phyloP scores from a whole-genome alignment of 495 filamentous ascomycete genomes.

The Saxispiralis lemnorum region DNA sequence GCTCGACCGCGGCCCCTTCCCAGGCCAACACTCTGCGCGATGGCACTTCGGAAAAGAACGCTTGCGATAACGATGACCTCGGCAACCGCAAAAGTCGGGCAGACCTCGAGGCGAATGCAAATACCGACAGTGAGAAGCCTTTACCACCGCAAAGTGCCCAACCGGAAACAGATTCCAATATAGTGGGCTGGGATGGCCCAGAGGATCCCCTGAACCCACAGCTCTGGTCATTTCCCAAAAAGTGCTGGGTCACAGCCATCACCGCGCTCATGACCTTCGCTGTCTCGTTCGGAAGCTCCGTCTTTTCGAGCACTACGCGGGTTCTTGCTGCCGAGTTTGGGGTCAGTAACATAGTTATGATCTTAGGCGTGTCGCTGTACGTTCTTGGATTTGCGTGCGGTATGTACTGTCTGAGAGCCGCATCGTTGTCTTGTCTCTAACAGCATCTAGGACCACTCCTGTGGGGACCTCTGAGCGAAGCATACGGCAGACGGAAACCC shows the following conservation, averaged over 20 bases:
- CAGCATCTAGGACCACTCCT: constrained; percentile 29
- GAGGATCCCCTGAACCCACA: constrained; percentile 10
- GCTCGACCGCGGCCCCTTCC: too few species aligned
- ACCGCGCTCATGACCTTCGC: constrained; percentile 38
- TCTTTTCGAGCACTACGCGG: constrained; percentile 34
- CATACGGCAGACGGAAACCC: constrained; percentile 35
- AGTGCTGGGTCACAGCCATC: constrained; percentile 14
- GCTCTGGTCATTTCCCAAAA: constrained; percentile 9
- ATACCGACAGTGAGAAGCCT: too few species aligned
- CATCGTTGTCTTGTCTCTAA: constrained; percentile 6
- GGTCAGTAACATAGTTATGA: constrained; percentile 32
- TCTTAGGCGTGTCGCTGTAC: constrained; percentile 34
- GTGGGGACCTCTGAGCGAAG: constrained; percentile 40
- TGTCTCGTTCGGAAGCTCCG: constrained; percentile 39
- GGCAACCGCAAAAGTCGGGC: too few species aligned
- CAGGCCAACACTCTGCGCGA: too few species aligned
- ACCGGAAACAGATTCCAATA: neutral
- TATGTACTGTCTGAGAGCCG: neutral
- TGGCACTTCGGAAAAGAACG: too few species aligned
- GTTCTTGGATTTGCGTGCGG: constrained; percentile 26
- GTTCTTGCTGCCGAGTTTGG: constrained; percentile 30
- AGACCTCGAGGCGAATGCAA: too few species aligned
- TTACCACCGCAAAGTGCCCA: too few species aligned
- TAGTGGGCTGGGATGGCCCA: constrained; percentile 8
- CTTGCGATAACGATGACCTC: too few species aligned